These are phyloP conservation scores for Plasmopara muralis DNA, from an alignment of 352 stramenopile genomes.

Conservation along the genomic window DNA sequence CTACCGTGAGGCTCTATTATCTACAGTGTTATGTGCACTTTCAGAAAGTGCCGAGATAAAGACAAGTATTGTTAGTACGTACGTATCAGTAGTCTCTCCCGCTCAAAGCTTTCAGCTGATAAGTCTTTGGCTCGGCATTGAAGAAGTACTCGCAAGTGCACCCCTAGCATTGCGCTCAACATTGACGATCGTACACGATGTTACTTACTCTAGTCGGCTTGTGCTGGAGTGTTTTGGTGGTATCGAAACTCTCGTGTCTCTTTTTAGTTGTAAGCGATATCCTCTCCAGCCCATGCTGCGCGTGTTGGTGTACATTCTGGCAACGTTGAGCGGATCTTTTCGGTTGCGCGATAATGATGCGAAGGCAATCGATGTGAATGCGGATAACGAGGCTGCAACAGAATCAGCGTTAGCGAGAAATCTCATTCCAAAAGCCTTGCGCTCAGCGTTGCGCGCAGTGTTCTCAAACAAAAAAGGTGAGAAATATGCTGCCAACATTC, in stretches of 20 bases:
- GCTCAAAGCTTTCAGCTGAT: slow-evolving; percentile 46
- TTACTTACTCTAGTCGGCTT: slow-evolving; percentile 36
- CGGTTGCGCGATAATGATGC: slow-evolving; percentile 31
- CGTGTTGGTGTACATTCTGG: slow-evolving; percentile 57
- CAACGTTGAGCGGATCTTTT: slow-evolving; percentile 42
- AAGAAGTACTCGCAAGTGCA: slow-evolving; percentile 36
- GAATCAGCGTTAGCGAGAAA: slow-evolving; percentile 56
- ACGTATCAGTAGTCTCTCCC: slow-evolving; percentile 36
- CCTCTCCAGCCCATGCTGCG: slow-evolving; percentile 41
- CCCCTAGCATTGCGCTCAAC: slow-evolving; percentile 36
- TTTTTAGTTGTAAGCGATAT: slow-evolving; percentile 56
- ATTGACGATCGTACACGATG: slow-evolving; percentile 38
- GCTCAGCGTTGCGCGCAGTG: slow-evolving; percentile 44
- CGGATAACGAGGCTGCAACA: slow-evolving; percentile 64
- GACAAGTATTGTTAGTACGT: slow-evolving; percentile 45
- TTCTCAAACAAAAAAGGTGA: slow-evolving; percentile 32
- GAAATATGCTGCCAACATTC: slow-evolving; percentile 16
- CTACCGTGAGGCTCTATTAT: slow-evolving; percentile 63
- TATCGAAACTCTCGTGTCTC: slow-evolving; percentile 45
- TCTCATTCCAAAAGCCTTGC: slow-evolving; percentile 60
- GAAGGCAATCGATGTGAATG: slow-evolving; percentile 65
- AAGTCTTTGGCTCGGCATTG: slow-evolving; percentile 39
- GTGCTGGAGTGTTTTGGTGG: slow-evolving; percentile 58
- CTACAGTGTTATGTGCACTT: slow-evolving; percentile 43
- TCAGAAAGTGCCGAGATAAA: slow-evolving; percentile 50